These are phyloP conservation scores for Hygrophila difformis DNA, from an alignment of 257 asterid species.

Conservation along the genomic window DNA sequence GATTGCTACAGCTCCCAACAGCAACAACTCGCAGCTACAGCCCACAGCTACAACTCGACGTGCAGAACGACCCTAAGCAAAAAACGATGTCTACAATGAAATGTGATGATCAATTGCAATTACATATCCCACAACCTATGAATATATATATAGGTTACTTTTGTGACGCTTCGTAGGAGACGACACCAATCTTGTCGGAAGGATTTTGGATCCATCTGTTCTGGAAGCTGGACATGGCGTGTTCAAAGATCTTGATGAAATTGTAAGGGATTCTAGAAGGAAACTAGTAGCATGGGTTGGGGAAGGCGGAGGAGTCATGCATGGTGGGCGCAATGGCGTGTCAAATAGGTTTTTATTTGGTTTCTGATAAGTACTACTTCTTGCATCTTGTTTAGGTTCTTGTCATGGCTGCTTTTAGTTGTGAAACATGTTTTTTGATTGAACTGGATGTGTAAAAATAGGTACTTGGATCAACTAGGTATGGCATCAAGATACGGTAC, in stretches of 20 bases:
- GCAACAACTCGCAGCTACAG: too few relatives aligned
- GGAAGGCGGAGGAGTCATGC: slow-evolving; percentile 26
- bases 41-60: too few relatives aligned
- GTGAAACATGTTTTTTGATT: too few relatives aligned
- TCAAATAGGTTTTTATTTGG: not conserved
- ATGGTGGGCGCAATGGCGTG: slow-evolving; percentile 19
- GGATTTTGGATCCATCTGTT: slow-evolving; percentile 16
- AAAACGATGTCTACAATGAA: too few relatives aligned
- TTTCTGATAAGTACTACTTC: not conserved
- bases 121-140: too few relatives aligned
- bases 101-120: too few relatives aligned
- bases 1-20: too few relatives aligned
- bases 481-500: slow-evolving; percentile 65
- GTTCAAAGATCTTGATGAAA: slow-evolving; percentile 8
- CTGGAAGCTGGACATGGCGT: slow-evolving; percentile 15
- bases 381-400: too few relatives aligned
- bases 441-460: not conserved
- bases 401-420: too few relatives aligned
- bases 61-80: too few relatives aligned
- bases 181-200: slow-evolving; percentile 29
- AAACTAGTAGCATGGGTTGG: slow-evolving; percentile 24
- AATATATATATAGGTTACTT: too few relatives aligned
- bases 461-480: slow-evolving; percentile 93
- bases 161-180: too few relatives aligned
- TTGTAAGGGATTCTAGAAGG: slow-evolving; percentile 6